Percentiles rank a stretch among this genome's conserved stretches.
These are phyloP conservation scores for Wickerhamiella sorbophila DNA, from an alignment of 805 yeast species.

Conservation along the genomic window DNA sequence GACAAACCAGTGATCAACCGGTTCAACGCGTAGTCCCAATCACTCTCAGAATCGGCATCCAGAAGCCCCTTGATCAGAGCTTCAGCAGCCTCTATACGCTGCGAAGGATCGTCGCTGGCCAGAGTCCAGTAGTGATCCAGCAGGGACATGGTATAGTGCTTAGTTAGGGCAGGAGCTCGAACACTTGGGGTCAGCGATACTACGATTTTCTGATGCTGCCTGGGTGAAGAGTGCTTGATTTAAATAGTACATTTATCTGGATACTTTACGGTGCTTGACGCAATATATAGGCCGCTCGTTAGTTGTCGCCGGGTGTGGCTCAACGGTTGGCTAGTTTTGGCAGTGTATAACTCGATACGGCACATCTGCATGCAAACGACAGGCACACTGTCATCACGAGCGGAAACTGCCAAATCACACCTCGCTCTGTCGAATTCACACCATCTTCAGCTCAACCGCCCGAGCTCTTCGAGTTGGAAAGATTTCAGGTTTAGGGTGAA, in stretches of 20 bases:
- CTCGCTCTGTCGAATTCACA: too few relatives aligned
- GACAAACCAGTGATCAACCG: slow-evolving; percentile 70
- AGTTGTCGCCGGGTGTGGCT: too few relatives aligned
- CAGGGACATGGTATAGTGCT: slow-evolving; percentile 13
- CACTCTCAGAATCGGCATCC: slow-evolving; percentile 28
- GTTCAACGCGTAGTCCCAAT: slow-evolving; percentile 70
- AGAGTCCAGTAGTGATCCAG: slow-evolving; percentile 59
- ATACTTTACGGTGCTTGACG: too few relatives aligned
- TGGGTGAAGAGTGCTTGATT: too few relatives aligned
- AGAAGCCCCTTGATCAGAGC: slow-evolving; percentile 46
- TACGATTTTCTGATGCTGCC: neutral
- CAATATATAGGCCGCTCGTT: too few relatives aligned
- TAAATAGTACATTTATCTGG: too few relatives aligned
- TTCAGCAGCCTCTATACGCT: slow-evolving; percentile 60
- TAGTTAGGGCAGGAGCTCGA: neutral
- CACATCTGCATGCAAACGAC: too few relatives aligned
- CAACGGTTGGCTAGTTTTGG: too few relatives aligned
- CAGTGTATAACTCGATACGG: too few relatives aligned
- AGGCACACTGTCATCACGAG: neutral
- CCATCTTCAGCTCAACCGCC: too few relatives aligned
- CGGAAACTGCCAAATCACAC: too few relatives aligned
- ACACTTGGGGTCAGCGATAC: neutral
- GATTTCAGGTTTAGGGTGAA: neutral
- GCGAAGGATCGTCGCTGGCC: slow-evolving; percentile 61
- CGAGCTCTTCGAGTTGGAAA: too few relatives aligned